Evolutionary conservation across 108 stramenopile species (phyloP), one percentile per base, ranked within the genome.

Genomic region (Phaeodactylum tricornutum): DNA sequence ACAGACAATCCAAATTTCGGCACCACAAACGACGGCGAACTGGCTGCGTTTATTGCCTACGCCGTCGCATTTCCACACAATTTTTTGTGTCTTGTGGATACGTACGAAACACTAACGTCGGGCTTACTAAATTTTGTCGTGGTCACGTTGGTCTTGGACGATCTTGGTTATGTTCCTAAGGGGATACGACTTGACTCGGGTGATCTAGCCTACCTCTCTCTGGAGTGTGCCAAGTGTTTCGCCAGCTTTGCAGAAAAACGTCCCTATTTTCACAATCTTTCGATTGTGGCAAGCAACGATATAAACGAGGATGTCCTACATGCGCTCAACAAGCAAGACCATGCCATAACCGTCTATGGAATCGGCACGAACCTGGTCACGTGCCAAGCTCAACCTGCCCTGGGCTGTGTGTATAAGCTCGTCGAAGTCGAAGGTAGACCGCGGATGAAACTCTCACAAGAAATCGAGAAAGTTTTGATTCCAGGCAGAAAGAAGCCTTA

Each of bases 311-410:
- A 71, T 8, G 69, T 77, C 15, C 49, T 95, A 14, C 59, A 79
- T 22, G 70, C 74, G 29, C 59, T 96, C 8, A 64, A 66, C 29
- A 57, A 76, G 53, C 71, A 94, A 49, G 84, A 81, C 3, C 96
- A 98, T 68, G 76, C 73, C 29, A 91, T 99, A 40, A 94, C 95
- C 33, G 55, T 85, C n/a, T 98, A 82, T 65, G 98, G 97, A n/a
- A 95, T 99, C 36, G 98, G 98, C 3, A 73, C 71, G 14, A 68
- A 84, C 47, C 73, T 99, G n/a, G 98, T 98, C 26, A 99, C 98
- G 2, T 99, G 98, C 60, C 96, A 97, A 71, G 74, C 77, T 11
- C 96, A 99, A 56, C 98, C 98, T 7, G 96, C 98, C n/a, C 71
- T 99, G 3, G 98, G 98, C 14, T 94, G 97, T 49, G 97, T 98